phyloP scores from a whole-genome alignment of 768 basidiomycete genomes.

The Tylopilus subfusipes region DNA sequence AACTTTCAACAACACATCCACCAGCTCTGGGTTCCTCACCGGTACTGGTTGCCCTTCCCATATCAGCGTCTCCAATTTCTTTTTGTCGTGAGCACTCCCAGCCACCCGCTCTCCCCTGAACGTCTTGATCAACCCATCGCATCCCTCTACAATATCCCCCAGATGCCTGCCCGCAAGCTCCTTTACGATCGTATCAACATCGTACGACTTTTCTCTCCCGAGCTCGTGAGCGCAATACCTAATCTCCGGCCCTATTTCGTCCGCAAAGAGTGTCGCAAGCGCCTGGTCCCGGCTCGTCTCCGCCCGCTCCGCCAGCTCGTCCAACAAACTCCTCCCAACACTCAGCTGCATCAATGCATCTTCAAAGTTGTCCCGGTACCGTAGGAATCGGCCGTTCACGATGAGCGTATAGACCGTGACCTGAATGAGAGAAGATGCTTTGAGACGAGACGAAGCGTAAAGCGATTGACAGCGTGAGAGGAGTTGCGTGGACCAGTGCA shows the following conservation, averaged over 20 bases:
- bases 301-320: constrained; percentile 59
- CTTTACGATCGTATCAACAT: constrained; percentile 69
- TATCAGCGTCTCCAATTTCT: constrained; percentile 53
- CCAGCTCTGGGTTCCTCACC: constrained; percentile 86
- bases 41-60: constrained; percentile 88
- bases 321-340: constrained; percentile 72
- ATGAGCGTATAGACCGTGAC: constrained; percentile 75
- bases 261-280: constrained; percentile 75
- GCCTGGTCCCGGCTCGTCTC: constrained; percentile 83
- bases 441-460: constrained; percentile 49
- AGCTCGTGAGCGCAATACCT: constrained; percentile 90
- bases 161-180: constrained; percentile 58
- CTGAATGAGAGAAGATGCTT: constrained; percentile 61
- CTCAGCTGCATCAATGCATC: constrained; percentile 72
- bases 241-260: constrained; percentile 88
- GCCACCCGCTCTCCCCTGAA: constrained; percentile 44
- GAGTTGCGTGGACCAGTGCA: constrained; percentile 74
- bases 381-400: constrained; percentile 78
- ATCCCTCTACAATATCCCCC: constrained; percentile 61
- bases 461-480: constrained; percentile 69
- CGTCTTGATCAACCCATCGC: constrained; percentile 48
- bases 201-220: constrained; percentile 74
- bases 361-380: constrained; percentile 72
- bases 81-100: constrained; percentile 40
- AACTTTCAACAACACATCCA: constrained; percentile 79